Percentiles rank a stretch among this genome's conserved stretches.
These are phyloP conservation scores for Skeletonema grethae DNA, from an alignment of 108 stramenopile genomes.

Conservation along the genomic window DNA sequence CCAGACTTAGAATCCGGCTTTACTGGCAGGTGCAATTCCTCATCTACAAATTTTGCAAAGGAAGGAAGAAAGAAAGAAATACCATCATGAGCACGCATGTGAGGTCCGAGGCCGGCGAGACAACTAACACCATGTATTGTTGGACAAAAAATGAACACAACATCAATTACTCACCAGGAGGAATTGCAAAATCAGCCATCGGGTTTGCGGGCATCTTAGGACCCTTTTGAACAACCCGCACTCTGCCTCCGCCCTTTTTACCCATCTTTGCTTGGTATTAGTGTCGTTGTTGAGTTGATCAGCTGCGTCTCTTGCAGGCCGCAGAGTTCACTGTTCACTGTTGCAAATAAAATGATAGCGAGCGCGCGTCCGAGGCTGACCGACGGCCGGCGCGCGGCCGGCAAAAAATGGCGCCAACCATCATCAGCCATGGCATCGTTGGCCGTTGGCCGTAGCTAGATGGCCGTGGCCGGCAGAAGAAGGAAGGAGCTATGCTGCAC, in stretches of 20 bases:
- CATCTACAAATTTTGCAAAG: conserved; percentile 25
- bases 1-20: conserved; percentile 69
- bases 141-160: neutral
- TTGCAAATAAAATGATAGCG: too few relatives aligned
- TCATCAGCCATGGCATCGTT: too few relatives aligned
- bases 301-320: too few relatives aligned
- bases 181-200: conserved; percentile 55
- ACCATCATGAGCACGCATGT: neutral
- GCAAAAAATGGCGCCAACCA: too few relatives aligned
- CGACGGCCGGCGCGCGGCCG: too few relatives aligned
- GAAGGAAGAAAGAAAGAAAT: neutral
- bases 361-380: too few relatives aligned
- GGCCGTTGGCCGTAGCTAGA: too few relatives aligned
- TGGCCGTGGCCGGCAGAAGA: too few relatives aligned
- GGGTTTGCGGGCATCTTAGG: conserved; percentile 67
- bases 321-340: too few relatives aligned
- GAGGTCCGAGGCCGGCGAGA: too few relatives aligned
- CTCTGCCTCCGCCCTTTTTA: conserved; percentile 66
- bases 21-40: conserved; percentile 70
- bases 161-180: conserved; percentile 21
- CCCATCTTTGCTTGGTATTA: conserved; percentile 49
- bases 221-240: conserved; percentile 75
- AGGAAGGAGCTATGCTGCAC: too few relatives aligned
- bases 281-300: neutral
- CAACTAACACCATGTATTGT: too few relatives aligned